Base-by-base conservation (phyloP, 306 rosid species). In the Biancaea sappan region DNA sequence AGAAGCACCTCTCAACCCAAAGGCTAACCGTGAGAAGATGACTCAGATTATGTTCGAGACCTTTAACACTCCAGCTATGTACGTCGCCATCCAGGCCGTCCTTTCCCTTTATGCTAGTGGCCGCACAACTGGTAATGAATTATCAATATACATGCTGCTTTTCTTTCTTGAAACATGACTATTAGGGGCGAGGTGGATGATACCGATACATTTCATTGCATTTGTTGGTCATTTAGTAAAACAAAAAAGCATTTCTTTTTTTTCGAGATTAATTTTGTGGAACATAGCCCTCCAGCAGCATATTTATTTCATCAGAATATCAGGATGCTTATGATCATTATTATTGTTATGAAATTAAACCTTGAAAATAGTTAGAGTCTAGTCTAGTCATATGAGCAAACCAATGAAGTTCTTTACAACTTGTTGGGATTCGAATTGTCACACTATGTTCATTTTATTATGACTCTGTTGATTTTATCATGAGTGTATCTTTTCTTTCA, bases 71-170 rank as follows among this genome's bases (percentile, higher is more conserved):
- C 94, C 94, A n/a, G 91, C 94, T 57, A 89, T 89, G 94, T 87
- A 89, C 37, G 94, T 89, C 10, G 94, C 91, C 71, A 89, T 89
- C 60, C 94, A 89, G 82, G 87, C 92, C 4, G 96, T 90, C 60
- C 91, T 90, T 60, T 90, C 96, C 59, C 96, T 90, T 43, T 90
- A 90, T 77, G 92, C 92, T n/a, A 90, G 96, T 81, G 96, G 96
- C 24, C 96, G 96, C 83, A 90, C 96, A 50, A 90, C 96, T 51
- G 96, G 96, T 90, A 81, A 88, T 48, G 14, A 46, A 34, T 28
- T 62, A 19, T 56, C 64, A n/a, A 15, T 59, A 11, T 37, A 35
- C 48, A 61, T 73, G 6, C 47, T 16, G 16, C 15, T 38, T 37
- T 37, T 37, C 14, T 25, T 15, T 62, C 43, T 38, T 58, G 16